Base-by-base conservation (phyloP, 2,329 filamentous ascomycete genomes). In the Diaporthe vaccinii region DNA sequence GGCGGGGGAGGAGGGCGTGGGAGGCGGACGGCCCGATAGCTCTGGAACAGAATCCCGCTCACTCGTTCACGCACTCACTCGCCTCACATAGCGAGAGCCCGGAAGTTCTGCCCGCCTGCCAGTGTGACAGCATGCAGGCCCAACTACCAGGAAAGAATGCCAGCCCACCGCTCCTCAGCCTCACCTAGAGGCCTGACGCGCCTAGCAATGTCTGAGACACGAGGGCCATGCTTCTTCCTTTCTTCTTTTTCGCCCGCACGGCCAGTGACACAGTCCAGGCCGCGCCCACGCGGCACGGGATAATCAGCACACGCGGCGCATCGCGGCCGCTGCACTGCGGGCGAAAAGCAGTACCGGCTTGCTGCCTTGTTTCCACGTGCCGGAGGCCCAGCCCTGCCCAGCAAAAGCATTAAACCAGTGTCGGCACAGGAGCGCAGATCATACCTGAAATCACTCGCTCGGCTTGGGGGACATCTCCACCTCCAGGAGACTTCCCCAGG, bases 221-320 rank as follows among this genome's bases (percentile, higher is more conserved):
- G 31, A 51, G 62, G 62, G 46, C 28, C 46, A n/a, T 68, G 62
- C 62, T 68, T 68, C 44, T 68, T 68, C 44, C 20, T 15, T 17
- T n/a, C 17, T 31, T 12, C 55, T 36, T 34, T 15, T 59, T n/a
- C 44, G 44, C 46, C 51, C 44, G 62, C 62, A 68, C 44, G 31
- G 44, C 22, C 17, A 10, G 62, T 68, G 44, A 39, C 62, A 67
- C 61, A 67, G 10, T 36, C 34, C 41, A 36, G 44, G 44, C 44
- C 44, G 20, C 62, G 31, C 62, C 62, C 62, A 68, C 62, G 62
- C 62, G 62, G 62, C 62, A 68, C 62, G 62, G 46, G 62, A 28
- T n/a, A 49, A 67, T 34, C 17, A 34, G 49, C 61, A 62, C 36
- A 62, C 58, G 36, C 39, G 17, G n/a, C 61, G 25, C 41, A 65